Evolutionary conservation across 208 protist species (phyloP).

Genomic region (Trypanosoma boissoni): DNA sequence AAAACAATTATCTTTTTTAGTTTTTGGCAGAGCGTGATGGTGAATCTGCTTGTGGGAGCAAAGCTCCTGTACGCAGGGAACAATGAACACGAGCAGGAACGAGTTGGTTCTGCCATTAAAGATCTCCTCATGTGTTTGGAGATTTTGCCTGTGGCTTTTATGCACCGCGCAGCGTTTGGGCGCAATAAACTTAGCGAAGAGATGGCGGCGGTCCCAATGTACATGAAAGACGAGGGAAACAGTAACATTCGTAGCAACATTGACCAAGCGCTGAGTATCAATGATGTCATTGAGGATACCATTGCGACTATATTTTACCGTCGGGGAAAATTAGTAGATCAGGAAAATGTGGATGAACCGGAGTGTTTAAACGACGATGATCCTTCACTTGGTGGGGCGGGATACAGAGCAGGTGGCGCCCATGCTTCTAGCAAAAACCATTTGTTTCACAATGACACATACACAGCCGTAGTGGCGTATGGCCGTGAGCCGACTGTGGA

Average conservation of each 20-base stretch:
- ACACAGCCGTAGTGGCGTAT: conserved; percentile 25
- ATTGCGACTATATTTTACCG: conserved; percentile 83
- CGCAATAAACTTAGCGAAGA: conserved; percentile 69
- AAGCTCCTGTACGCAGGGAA: conserved; percentile 51
- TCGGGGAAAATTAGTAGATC: conserved; percentile 72
- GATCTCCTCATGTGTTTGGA: conserved; percentile 88
- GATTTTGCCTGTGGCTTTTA: conserved; percentile 71
- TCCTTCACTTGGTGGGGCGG: background rate
- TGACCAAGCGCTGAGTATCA: conserved; percentile 68
- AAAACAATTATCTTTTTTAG: conserved; percentile 91
- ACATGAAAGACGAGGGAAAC: conserved; percentile 73
- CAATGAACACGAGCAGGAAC: conserved; percentile 38
- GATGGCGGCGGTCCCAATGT: conserved; percentile 73
- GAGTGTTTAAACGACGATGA: conserved; percentile 28
- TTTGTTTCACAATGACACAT: too few species aligned
- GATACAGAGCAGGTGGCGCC: background rate
- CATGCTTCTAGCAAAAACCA: too few species aligned
- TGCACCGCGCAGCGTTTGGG: conserved; percentile 79
- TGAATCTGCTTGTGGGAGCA: conserved; percentile 45
- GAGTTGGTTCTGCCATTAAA: conserved; percentile 54
- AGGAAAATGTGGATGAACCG: conserved; percentile 52
- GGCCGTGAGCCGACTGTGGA: conserved; percentile 63
- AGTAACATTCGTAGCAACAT: conserved; percentile 64
- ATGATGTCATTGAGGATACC: conserved; percentile 81
- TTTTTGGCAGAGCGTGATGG: conserved; percentile 80